Percentiles rank a stretch among this genome's conserved stretches.
phyloP scores from a whole-genome alignment of 345 rosid species.

The Gossypium turneri region DNA sequence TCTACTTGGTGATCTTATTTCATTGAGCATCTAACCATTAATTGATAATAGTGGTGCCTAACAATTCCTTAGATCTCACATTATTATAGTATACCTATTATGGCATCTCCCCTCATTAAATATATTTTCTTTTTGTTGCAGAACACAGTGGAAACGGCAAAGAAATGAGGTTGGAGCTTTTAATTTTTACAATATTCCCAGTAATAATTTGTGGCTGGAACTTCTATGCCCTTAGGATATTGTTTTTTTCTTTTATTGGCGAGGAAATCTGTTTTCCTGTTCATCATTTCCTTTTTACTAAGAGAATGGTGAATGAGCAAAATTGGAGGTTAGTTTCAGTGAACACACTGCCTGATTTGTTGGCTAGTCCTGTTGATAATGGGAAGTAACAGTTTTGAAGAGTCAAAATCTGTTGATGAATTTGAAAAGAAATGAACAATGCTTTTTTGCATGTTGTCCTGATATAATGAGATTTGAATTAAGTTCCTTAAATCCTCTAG shows the following conservation, averaged over 20 bases:
- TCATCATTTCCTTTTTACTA: background rate
- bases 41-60: background rate
- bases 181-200: background rate
- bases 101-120: conserved; percentile 5
- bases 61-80: background rate
- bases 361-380: background rate
- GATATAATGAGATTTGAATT: background rate
- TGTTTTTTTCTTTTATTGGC: background rate
- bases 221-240: background rate
- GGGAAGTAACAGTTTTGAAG: background rate
- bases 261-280: background rate
- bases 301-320: background rate
- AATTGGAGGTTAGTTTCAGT: conserved; percentile 5
- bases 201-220: conserved; percentile 11
- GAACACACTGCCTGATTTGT: background rate
- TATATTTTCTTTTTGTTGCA: conserved; percentile 21
- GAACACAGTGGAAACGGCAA: conserved; percentile 27
- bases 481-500: background rate
- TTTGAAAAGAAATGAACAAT: background rate
- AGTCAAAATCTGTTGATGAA: background rate
- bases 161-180: background rate
- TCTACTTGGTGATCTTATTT: background rate
- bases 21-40: background rate
- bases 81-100: background rate
- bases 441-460: background rate